phyloP scores from a whole-genome alignment of 2,329 filamentous ascomycete genomes.

The Trichoderma oligosporum region DNA sequence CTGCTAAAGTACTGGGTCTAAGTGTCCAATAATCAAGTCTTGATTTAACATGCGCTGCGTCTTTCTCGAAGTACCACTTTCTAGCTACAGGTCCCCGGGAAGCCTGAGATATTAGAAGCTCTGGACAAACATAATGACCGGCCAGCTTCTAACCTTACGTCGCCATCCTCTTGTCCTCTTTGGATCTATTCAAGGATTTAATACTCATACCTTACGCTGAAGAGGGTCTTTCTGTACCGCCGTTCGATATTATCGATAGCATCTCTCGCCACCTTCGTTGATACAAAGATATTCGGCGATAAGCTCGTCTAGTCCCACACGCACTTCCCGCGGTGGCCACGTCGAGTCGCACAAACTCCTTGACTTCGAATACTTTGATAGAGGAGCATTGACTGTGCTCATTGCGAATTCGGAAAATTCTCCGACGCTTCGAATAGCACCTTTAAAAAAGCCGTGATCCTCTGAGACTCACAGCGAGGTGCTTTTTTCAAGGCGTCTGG shows the following conservation, averaged over 20 bases:
- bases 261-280: background rate
- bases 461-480: conserved; percentile 83
- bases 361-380: background rate
- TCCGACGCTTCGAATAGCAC: conserved; percentile 46
- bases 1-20: background rate
- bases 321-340: background rate
- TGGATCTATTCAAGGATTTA: background rate
- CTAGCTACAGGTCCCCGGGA: background rate
- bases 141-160: background rate
- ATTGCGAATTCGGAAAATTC: conserved; percentile 19
- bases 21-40: background rate
- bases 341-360: conserved; percentile 6
- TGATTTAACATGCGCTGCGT: background rate
- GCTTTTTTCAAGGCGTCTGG: conserved; percentile 56
- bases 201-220: background rate
- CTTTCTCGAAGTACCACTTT: background rate
- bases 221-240: background rate
- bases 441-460: conserved; percentile 94
- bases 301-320: conserved; percentile 6
- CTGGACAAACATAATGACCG: conserved; percentile 5
- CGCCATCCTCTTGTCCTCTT: background rate
- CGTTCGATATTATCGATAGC: background rate
- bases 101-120: background rate
- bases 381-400: background rate
- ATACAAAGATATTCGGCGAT: background rate